Evolutionary conservation across 148 eudicot species (phyloP).

Genomic region (Heliamphora exappendiculata): DNA sequence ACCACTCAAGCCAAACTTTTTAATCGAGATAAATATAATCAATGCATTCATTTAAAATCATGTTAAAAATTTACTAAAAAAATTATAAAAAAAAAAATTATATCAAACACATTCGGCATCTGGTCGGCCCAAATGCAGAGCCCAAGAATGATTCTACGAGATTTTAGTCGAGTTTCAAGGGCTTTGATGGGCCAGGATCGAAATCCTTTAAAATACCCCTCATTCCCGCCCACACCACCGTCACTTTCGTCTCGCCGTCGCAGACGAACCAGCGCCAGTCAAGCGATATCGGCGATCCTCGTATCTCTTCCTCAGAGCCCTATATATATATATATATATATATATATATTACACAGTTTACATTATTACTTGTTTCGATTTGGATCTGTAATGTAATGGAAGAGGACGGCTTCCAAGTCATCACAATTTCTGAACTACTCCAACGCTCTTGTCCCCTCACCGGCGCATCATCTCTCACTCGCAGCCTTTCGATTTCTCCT

Average conservation of each 20-base stretch:
- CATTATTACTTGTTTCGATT: not conserved
- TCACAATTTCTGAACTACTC: constrained; percentile 50
- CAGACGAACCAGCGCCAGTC: too few relatives aligned
- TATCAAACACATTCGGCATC: too few relatives aligned
- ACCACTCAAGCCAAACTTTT: too few relatives aligned
- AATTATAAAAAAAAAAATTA: too few relatives aligned
- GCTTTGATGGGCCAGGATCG: not conserved
- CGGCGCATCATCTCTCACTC: constrained; percentile 41
- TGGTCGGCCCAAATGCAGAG: too few relatives aligned
- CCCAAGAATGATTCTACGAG: too few relatives aligned
- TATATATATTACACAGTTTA: not conserved
- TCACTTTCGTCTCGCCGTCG: not conserved
- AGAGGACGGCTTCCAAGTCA: constrained; percentile 12
- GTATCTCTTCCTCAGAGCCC: not conserved
- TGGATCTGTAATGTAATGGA: constrained; percentile 8
- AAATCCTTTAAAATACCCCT: not conserved
- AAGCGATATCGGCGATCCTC: not conserved
- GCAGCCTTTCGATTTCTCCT: constrained; percentile 10
- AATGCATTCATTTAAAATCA: too few relatives aligned
- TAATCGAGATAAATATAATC: too few relatives aligned
- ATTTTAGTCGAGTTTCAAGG: too few relatives aligned
- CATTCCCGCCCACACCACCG: not conserved
- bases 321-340: not conserved
- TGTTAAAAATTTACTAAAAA: too few relatives aligned
- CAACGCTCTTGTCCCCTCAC: constrained; percentile 44